phyloP scores from a whole-genome alignment of 139 green algal genomes.

The Closterium sp. region DNA sequence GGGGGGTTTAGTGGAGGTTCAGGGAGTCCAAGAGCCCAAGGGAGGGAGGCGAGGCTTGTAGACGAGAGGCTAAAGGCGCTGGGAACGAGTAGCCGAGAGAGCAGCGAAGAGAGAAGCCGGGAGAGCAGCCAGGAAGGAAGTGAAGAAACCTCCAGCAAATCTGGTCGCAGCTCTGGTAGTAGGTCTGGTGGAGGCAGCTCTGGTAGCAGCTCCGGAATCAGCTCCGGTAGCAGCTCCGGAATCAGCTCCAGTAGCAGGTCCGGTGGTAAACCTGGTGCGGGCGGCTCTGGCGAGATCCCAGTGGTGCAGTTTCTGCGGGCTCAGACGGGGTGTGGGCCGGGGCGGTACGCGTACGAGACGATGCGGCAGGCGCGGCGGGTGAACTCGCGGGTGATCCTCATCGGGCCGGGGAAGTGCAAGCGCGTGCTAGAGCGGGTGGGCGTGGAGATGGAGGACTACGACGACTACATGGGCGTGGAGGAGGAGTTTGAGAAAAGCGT shows the following conservation, averaged over 20 bases:
- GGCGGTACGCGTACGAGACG: neutral
- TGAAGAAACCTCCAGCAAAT: too few species aligned
- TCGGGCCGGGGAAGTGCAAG: neutral
- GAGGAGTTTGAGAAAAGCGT: slow-evolving; percentile 15
- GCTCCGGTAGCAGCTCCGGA: too few species aligned
- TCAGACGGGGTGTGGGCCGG: neutral
- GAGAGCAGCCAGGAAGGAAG: neutral
- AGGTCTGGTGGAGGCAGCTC: too few species aligned
- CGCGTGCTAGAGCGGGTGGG: neutral
- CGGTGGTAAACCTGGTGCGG: neutral
- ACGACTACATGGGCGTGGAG: slow-evolving; percentile 5
- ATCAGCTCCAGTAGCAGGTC: neutral
- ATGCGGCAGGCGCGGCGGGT: slow-evolving; percentile 5
- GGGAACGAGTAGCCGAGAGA: neutral
- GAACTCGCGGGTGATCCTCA: slow-evolving; percentile 11
- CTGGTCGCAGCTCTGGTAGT: too few species aligned
- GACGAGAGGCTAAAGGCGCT: too few species aligned
- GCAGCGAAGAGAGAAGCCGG: neutral
- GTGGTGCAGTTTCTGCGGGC: neutral
- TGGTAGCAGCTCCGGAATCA: too few species aligned
- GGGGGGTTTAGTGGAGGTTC: neutral
- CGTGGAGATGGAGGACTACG: neutral
- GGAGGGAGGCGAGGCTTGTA: too few species aligned
- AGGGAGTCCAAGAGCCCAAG: too few species aligned
- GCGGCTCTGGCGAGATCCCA: neutral